A percentile compares a stretch with the other conserved stretches of the same genome.
Evolutionary conservation across 1,284 basidiomycete species (phyloP).

Genomic region (Malassezia restricta): DNA sequence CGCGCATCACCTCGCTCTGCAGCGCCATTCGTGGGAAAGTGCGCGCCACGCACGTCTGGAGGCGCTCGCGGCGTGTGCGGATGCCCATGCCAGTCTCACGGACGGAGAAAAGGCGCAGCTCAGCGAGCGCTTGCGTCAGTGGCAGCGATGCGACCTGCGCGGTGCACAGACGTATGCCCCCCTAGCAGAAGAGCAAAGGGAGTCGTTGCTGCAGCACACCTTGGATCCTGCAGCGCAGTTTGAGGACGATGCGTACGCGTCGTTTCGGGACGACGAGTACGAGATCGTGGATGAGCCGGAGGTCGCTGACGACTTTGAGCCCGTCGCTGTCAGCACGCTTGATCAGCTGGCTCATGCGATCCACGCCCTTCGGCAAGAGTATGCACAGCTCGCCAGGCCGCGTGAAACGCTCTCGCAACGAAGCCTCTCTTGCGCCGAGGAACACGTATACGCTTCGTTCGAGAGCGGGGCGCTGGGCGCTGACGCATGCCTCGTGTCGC

Average conservation of each 20-base stretch:
- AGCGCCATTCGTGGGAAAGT: background rate
- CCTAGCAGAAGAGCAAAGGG: background rate
- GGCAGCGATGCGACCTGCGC: background rate
- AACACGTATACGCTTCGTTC: background rate
- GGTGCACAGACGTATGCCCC: background rate
- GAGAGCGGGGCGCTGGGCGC: background rate
- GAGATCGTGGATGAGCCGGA: background rate
- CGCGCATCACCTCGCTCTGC: background rate
- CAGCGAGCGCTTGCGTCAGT: background rate
- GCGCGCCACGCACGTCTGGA: slow-evolving; percentile 1
- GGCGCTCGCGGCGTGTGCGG: background rate
- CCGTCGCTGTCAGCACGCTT: background rate
- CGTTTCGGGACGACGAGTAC: background rate
- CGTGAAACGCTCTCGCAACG: background rate
- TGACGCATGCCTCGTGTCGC: background rate
- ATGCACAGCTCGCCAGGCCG: background rate
- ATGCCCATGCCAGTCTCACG: background rate
- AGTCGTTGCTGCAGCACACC: background rate
- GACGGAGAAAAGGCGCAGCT: background rate
- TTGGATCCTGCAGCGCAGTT: background rate
- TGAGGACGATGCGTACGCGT: background rate
- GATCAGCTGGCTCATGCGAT: background rate
- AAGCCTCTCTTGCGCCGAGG: background rate
- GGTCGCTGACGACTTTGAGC: background rate
- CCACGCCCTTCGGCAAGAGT: background rate